These are phyloP conservation scores for Exophiala sideris DNA, from an alignment of 2,329 filamentous ascomycete genomes.

Conservation along the genomic window DNA sequence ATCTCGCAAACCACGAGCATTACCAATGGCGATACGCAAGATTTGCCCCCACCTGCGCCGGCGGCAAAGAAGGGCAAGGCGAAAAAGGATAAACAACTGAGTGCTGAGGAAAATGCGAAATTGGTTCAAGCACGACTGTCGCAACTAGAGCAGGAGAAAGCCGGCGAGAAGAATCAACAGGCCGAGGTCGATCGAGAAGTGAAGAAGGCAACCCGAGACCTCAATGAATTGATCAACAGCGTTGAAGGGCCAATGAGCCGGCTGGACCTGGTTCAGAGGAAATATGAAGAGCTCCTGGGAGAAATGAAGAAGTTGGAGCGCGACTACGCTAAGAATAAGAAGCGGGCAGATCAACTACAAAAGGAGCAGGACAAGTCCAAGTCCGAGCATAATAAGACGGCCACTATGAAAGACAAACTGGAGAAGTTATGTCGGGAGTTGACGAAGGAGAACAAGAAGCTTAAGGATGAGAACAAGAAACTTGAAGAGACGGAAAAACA, in stretches of 20 bases:
- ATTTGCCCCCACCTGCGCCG: constrained; percentile 39
- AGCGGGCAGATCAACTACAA: constrained; percentile 86
- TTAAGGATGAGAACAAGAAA: constrained; percentile 96
- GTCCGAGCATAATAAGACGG: constrained; percentile 84
- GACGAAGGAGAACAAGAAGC: constrained; percentile 95
- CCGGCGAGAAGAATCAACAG: constrained; percentile 92
- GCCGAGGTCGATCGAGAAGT: constrained; percentile 94
- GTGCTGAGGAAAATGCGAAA: constrained; percentile 86
- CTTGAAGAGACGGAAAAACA: constrained; percentile 81
- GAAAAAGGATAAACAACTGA: constrained; percentile 79
- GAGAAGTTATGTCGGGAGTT: constrained; percentile 94
- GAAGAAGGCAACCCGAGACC: constrained; percentile 86
- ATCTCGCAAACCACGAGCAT: constrained; percentile 33
- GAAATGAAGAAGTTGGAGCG: constrained; percentile 96
- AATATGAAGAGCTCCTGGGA: constrained; percentile 83
- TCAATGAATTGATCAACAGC: constrained; percentile 76
- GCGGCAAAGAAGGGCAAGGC: constrained; percentile 63
- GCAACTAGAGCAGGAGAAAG: constrained; percentile 88
- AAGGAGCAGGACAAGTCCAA: constrained; percentile 93
- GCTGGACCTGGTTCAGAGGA: constrained; percentile 84
- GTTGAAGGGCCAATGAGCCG: constrained; percentile 91
- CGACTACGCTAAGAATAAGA: constrained; percentile 93
- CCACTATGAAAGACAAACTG: constrained; percentile 88
- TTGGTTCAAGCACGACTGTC: constrained; percentile 90
- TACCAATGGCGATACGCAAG: constrained; percentile 43